Evolutionary conservation across 1,139 yeast species (phyloP), one percentile per base, ranked within the genome.

Genomic region (Candida tetrigidarum): DNA sequence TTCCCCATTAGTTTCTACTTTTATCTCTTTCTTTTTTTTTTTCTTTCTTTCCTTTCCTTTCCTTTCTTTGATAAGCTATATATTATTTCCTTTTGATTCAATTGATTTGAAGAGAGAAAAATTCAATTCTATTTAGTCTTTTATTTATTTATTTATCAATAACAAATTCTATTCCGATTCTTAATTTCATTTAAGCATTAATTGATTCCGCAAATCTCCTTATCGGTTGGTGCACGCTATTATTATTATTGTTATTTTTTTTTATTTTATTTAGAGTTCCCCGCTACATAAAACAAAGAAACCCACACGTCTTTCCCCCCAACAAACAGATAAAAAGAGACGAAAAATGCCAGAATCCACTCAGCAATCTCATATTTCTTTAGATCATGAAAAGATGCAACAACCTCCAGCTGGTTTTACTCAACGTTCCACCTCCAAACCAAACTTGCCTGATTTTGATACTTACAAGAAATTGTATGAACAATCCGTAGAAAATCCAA

Each of bases 401-500:
- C 65, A 61, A 19, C 86, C 86, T 12, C 88, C 89, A 15, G 55
- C 63, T 44, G 87, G 85, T 25, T 83, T 83, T 64, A 60, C 65
- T 45, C 80, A 79, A 37, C 68, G 84, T 53, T 76, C 80, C 50
- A 67, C 68, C 11, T 59, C 68, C 26, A 67, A 70, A 49, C 84
- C 86, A 10, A 72, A 78, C 59, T 62, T 81, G 47, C 54, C 67
- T 22, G 75, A 77, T 39, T 64, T 84, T 41, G 84, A 72, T 20
- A 80, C 84, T 54, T 86, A 86, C 67, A 58, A 78, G 52, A 59
- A 68, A 50, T 60, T 84, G 68, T 84, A 87, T 69, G 67, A 80
- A 54, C 80, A 85, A 64, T 85, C 93, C 14, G 76, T 87, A 52
- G 80, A 82, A 46, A 69, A 84, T 52, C 95, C 96, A 1, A 69